Base-by-base conservation (phyloP, 176 grass and related monocot species). In the Oryza meridionalis region DNA sequence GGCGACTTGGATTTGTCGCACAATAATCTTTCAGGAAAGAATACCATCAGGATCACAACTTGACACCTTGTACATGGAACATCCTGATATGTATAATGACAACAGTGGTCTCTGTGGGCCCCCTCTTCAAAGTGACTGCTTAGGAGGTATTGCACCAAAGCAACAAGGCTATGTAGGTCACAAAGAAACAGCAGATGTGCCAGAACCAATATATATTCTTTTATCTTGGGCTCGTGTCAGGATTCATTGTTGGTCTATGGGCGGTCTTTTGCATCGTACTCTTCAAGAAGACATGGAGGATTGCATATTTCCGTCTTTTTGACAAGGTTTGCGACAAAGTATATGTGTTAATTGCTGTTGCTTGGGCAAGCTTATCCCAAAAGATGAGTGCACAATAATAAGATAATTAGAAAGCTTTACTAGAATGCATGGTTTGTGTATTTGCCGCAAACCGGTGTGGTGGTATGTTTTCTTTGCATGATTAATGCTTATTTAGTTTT, bases 21-120 rank as follows among this genome's bases (percentile, higher is more conserved):
- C 21, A 90, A 93, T 8, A 88, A 82, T 50, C 26, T 90, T 1
- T 42, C 49, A 0, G 88, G 88, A 51, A 51, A 67, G 3, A 46
- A 83, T 94, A 6, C 92, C 86, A 5, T 22, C 31, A 11, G 82
- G 88, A 15, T 0, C 16, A 2, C 88, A 94, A 26, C 75, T 94
- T 6, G 81, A 88, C 21, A 94, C 88, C 0, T 32, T 94, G 3
- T 79, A 80, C 0, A 2, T 15, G 0, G 59, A 50, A 46, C 53
- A 88, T 14, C 62, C 86, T 0, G 81, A 59, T 1, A 74, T 84
- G 12, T 94, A 91, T 11, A 50, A 19, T 10, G 80, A 84, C 12
- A 94, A 94, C 9, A 0, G 0, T 1, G 58, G 71, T 4, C 73
- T 91, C 0, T 94, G 86, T 22, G 88, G 88, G 0, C 50, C 38